These are phyloP conservation scores for Xylariales sp. DNA, from an alignment of 2,329 filamentous ascomycete species.

Conservation along the genomic window DNA sequence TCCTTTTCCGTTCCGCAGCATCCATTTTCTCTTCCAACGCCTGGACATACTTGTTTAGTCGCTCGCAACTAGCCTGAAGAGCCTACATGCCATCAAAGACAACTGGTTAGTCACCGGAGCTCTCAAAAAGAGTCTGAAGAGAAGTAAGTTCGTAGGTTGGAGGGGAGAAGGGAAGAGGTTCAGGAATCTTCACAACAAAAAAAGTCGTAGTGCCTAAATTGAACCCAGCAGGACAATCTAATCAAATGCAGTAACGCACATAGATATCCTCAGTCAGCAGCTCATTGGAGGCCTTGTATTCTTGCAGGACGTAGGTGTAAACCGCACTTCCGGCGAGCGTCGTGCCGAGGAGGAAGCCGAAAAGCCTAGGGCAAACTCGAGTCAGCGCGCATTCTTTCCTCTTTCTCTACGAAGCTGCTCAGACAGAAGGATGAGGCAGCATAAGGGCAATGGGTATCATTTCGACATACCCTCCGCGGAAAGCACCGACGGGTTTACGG, in stretches of 20 bases:
- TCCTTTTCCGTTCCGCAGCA: slow-evolving; percentile 61
- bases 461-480: slow-evolving; percentile 57
- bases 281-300: slow-evolving; percentile 92
- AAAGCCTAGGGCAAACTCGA: slow-evolving; percentile 60
- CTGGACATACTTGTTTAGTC: slow-evolving; percentile 79
- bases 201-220: slow-evolving; percentile 2
- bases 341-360: slow-evolving; percentile 86
- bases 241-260: slow-evolving; percentile 59
- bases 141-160: too few species aligned
- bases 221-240: slow-evolving; percentile 8
- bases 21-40: slow-evolving; percentile 77
- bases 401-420: too few species aligned
- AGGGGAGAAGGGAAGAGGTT: background rate
- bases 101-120: slow-evolving; percentile 12
- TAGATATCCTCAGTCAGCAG: slow-evolving; percentile 93
- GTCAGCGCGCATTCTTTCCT: too few species aligned
- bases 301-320: slow-evolving; percentile 89
- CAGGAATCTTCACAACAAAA: slow-evolving; percentile 4
- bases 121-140: too few species aligned
- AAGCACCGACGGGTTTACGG: slow-evolving; percentile 55
- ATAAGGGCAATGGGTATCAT: too few species aligned
- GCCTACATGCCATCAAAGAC: slow-evolving; percentile 47
- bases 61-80: slow-evolving; percentile 81
- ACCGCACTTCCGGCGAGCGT: slow-evolving; percentile 74
- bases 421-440: background rate